These are phyloP conservation scores for Puya raimondii DNA, from an alignment of 176 grass and related monocot species.

Conservation along the genomic window DNA sequence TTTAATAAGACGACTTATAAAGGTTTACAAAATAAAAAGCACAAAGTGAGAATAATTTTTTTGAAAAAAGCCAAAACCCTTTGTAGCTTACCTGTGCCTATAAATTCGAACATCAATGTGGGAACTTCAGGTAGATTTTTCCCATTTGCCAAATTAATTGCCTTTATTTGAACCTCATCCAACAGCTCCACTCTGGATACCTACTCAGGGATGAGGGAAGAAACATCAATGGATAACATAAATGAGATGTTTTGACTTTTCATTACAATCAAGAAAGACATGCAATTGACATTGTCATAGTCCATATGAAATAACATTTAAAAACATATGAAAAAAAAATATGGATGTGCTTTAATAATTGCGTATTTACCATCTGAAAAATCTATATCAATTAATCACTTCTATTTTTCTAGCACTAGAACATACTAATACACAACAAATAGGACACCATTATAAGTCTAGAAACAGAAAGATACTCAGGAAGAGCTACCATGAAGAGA, in stretches of 20 bases:
- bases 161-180: conserved; percentile 96
- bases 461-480: too few species aligned
- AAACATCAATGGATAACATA: conserved; percentile 6
- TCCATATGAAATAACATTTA: background rate
- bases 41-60: background rate
- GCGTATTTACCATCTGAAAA: too few species aligned
- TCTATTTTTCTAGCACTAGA: too few species aligned
- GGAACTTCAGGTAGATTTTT: conserved; percentile 87
- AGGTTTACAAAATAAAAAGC: background rate
- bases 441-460: too few species aligned
- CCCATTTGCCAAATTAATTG: conserved; percentile 87
- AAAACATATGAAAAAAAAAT: background rate
- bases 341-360: background rate
- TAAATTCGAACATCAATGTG: conserved; percentile 98
- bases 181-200: conserved; percentile 91
- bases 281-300: background rate
- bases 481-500: too few species aligned
- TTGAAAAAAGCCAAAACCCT: background rate
- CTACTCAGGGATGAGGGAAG: conserved; percentile 34
- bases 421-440: too few species aligned
- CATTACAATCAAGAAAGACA: background rate
- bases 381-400: too few species aligned
- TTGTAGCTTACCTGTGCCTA: conserved; percentile 72
- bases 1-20: background rate
- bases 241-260: background rate